Evolutionary conservation across 495 filamentous ascomycete species (phyloP), one percentile per base, ranked within the genome.

Genomic region (Friedmanniomyces simplex): DNA sequence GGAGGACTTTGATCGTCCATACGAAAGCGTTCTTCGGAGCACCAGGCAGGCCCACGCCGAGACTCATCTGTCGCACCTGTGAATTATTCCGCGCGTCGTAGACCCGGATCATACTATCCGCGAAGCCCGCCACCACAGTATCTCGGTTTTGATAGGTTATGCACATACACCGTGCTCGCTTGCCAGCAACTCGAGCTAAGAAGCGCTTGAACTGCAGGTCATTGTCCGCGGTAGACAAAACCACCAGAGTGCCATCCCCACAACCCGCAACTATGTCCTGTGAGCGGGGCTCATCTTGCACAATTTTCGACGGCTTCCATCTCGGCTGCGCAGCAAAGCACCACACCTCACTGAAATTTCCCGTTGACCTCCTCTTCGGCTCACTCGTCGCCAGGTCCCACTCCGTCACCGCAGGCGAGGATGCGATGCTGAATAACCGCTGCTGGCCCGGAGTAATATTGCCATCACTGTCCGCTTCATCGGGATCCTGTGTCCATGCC

Each of bases 321-420:
- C 75, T 67, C 20, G 94, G 93, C 73, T 96, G 93, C n/a, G 84
- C 88, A 58, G 84, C 86, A 56, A 96, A 76, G 71, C 91, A 95
- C 93, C 93, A 99, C 57, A 97, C 91, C 63, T 95, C 93, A 39
- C 91, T 91, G 68, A 95, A 86, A 69, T 91, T 95, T 20, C 91
- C 91, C 67, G 87, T 88, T 10, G 89, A 86, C 67, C 95, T 86
- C 32, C 85, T 80, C 68, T 82, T 72, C 8, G 89, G 87, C 51
- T 78, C 74, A 5, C 88, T 88, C 59, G 81, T 84, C 58, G 81
- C 80, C 11, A 97, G 69, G 73, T 96, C 84, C 93, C 93, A 99
- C 69, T 99, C 93, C 1, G 91, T 96, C 50, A 99, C 82, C 10
- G 82, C 82, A 34, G 85, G 84, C 16, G 91, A 95, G 69, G 91